Conservation (phyloP, 2,329 filamentous ascomycete species). For the Fusarium sambucinum region DNA sequence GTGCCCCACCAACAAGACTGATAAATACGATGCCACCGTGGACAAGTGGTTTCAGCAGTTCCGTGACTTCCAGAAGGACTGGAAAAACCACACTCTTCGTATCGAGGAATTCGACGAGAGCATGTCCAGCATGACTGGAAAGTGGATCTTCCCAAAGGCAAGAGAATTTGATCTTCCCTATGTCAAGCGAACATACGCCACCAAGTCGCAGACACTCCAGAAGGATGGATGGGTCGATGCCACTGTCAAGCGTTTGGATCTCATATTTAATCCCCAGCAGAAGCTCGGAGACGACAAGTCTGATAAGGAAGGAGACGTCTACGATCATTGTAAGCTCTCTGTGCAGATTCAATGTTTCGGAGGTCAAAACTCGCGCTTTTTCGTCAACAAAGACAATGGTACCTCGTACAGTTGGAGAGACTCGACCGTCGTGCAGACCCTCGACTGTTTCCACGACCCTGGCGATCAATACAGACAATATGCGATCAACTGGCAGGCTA, state of each 20-base stretch:
- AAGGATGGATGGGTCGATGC: conserved; percentile 55
- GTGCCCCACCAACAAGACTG: conserved; percentile 55
- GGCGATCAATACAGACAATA: conserved; percentile 45
- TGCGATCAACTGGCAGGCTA: conserved; percentile 58
- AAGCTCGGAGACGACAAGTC: conserved; percentile 16
- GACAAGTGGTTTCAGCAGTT: conserved; percentile 58
- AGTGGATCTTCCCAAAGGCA: conserved; percentile 61
- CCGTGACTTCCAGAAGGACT: conserved; percentile 51
- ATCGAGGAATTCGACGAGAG: conserved; percentile 53
- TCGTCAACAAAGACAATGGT: conserved; percentile 57
- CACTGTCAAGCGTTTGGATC: conserved; percentile 29
- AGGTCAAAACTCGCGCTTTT: conserved; percentile 58
- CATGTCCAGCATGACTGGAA: conserved; percentile 60
- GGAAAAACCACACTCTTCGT: conserved; percentile 38
- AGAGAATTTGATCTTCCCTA: conserved; percentile 64
- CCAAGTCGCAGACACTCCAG: conserved; percentile 56
- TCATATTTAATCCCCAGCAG: conserved; percentile 36
- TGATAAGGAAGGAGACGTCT: conserved; percentile 32
- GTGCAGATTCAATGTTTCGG: conserved; percentile 61
- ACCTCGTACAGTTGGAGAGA: conserved; percentile 63
- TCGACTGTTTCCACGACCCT: conserved; percentile 60
- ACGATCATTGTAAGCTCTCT: conserved; percentile 57
- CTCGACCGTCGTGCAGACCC: conserved; percentile 53
- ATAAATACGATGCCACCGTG: conserved; percentile 51
- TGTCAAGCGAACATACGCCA: conserved; percentile 60